A percentile compares a stretch with the other conserved stretches of the same genome.
Conservation (phyloP, 805 yeast genomes). For the Wickerhamomyces pijperi region DNA sequence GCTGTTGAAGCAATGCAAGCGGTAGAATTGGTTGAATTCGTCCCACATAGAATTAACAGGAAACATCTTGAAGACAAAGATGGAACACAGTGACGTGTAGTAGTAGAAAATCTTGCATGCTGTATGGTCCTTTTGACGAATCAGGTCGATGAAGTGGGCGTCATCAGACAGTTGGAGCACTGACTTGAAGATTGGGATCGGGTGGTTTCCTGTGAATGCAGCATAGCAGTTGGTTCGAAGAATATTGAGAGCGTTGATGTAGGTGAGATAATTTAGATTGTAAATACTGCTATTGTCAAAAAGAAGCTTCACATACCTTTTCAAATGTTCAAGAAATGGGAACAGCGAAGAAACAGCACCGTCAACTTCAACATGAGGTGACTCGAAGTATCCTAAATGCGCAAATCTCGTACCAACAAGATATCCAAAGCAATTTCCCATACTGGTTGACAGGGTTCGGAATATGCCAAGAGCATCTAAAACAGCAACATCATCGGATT, state of each 20-base stretch:
- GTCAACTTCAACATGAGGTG: constrained; percentile 3
- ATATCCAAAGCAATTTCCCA: constrained; percentile 1
- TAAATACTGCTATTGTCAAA: too few relatives aligned
- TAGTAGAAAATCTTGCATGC: constrained; percentile 14
- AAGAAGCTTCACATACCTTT: constrained; percentile 5
- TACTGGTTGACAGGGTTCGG: constrained; percentile 4
- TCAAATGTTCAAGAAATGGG: constrained; percentile 9
- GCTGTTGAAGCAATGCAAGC: background rate
- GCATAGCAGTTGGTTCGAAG: constrained; percentile 5
- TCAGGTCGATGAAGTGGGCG: constrained; percentile 4
- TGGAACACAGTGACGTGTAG: constrained; percentile 11
- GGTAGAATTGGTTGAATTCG: constrained; percentile 1
- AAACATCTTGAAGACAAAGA: constrained; percentile 13
- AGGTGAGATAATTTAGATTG: background rate
- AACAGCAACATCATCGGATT: too few relatives aligned
- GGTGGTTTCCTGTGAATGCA: constrained; percentile 11
- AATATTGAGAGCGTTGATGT: background rate
- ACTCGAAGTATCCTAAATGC: constrained; percentile 4
- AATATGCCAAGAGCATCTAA: constrained; percentile 11
- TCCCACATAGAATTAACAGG: constrained; percentile 12
- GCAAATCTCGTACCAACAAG: constrained; percentile 8
- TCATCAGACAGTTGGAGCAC: constrained; percentile 5
- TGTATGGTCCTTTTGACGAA: constrained; percentile 9
- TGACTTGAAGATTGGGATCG: constrained; percentile 11
- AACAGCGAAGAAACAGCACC: constrained; percentile 5